A percentile compares a stretch with the other conserved stretches of the same genome.
phyloP scores from a whole-genome alignment of 2,329 filamentous ascomycete species.

The Anisogramma anomala region DNA sequence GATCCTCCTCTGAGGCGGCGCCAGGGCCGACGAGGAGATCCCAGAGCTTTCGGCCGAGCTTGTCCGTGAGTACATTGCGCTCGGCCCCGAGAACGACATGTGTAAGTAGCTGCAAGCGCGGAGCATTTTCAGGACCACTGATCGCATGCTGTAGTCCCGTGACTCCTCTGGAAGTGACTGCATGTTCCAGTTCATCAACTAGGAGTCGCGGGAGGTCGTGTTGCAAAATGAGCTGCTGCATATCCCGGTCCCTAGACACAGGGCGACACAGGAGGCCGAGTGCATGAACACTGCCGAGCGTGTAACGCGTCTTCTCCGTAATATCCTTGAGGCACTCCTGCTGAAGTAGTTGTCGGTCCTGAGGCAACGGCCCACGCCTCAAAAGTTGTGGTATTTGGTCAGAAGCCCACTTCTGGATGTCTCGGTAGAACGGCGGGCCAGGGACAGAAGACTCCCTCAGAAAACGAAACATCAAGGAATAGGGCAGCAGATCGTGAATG shows the following conservation, averaged over 20 bases:
- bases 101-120: slow-evolving; percentile 45
- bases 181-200: slow-evolving; percentile 52
- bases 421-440: slow-evolving; percentile 28
- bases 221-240: slow-evolving; percentile 47
- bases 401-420: slow-evolving; percentile 11
- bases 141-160: slow-evolving; percentile 34
- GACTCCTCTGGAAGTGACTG: slow-evolving; percentile 31
- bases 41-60: slow-evolving; percentile 58
- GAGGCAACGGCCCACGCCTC: slow-evolving; percentile 36
- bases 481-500: slow-evolving; percentile 18
- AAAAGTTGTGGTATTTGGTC: slow-evolving; percentile 31
- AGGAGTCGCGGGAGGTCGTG: slow-evolving; percentile 51
- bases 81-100: slow-evolving; percentile 46
- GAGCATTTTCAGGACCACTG: slow-evolving; percentile 36
- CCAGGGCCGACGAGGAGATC: slow-evolving; percentile 56
- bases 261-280: slow-evolving; percentile 34
- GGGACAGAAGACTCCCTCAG: slow-evolving; percentile 59
- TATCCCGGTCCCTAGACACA: slow-evolving; percentile 39
- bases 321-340: slow-evolving; percentile 59
- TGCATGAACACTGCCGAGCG: slow-evolving; percentile 66
- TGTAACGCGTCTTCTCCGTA: slow-evolving; percentile 46
- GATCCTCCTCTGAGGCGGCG: slow-evolving; percentile 47
- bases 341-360: slow-evolving; percentile 52
- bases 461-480: slow-evolving; percentile 49
- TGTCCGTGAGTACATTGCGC: slow-evolving; percentile 48